Evolutionary conservation across 2,329 filamentous ascomycete genomes (phyloP), one percentile per base, ranked within the genome.

Genomic region (Aureobasidium vineae): DNA sequence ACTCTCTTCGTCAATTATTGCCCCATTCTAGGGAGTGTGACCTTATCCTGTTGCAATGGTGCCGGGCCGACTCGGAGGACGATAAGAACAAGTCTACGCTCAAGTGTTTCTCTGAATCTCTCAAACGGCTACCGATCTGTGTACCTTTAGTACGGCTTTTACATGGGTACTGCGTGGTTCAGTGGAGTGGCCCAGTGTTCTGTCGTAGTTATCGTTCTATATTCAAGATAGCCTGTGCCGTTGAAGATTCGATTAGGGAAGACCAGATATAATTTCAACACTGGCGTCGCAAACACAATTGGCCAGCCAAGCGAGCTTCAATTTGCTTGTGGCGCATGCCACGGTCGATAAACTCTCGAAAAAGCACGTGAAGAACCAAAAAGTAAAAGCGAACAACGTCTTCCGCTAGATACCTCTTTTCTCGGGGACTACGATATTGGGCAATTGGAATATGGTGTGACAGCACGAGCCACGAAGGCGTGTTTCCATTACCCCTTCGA

Each of bases 401-500:
- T 38, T 49, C 7, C 2, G 16, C 41, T 4, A 23, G 33, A 61
- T 21, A 13, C n/a, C 28, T 47, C n/a, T 49, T 49, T 13, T 26
- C 8, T 19, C 26, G n/a, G 23, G 10, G 53, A 45, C 40, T 3
- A 23, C 33, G 16, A 41, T 28, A 33, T 47, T 38, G 31, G 10
- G n/a, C 26, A n/a, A 33, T 53, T 33, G 26, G 28, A 23, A 54
- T 23, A 45, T 53, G 23, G 61, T 38, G 38, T 45, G 61, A 64
- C 61, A 64, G 61, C 61, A 64, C 61, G 61, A 64, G 61, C 61
- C 61, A 49, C 38, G 19, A 26, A 38, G 33, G 21, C 28, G 36
- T 3, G 26, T 64, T 64, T 54, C 15, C 26, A 64, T 64, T 64
- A 64, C 61, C 61, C 49, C 38, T 64, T 64, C 60, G 38, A 54